phyloP scores from a whole-genome alignment of 2,329 filamentous ascomycete genomes.

The Aciculosporium take region DNA sequence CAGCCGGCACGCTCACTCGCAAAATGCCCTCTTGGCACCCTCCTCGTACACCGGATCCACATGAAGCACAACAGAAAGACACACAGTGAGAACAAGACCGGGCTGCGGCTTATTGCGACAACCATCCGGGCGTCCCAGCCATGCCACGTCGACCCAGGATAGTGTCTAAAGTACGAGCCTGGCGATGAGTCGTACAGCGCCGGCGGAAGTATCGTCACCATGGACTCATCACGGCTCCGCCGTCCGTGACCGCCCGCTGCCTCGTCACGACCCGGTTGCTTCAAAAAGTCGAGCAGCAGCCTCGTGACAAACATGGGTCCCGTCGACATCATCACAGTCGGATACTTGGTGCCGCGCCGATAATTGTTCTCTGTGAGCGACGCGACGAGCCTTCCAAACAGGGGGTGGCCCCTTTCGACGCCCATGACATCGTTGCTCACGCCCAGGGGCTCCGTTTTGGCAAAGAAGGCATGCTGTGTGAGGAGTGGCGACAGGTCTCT shows the following conservation, averaged over 20 bases:
- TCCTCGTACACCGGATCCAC: not conserved
- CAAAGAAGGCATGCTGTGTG: conserved; percentile 1
- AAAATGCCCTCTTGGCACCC: not conserved
- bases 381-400: not conserved
- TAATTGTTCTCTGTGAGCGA: not conserved
- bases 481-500: conserved; percentile 1
- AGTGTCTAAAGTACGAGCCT: not conserved
- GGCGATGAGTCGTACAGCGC: not conserved
- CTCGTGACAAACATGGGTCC: conserved; percentile 3
- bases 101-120: not conserved
- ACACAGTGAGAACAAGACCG: not conserved
- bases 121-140: not conserved
- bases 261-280: not conserved
- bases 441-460: not conserved
- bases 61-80: not conserved
- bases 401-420: not conserved
- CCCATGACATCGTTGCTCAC: conserved; percentile 3
- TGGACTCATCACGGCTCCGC: not conserved
- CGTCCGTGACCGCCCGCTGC: not conserved
- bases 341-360: conserved; percentile 2
- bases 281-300: not conserved
- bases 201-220: not conserved
- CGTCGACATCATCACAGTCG: conserved; percentile 3
- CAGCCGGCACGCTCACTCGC: not conserved
- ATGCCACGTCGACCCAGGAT: conserved; percentile 1